Evolutionary conservation across 2,329 filamentous ascomycete genomes (phyloP), one percentile per base, ranked within the genome.

Genomic region (Phaeophleospora eucalypticola): DNA sequence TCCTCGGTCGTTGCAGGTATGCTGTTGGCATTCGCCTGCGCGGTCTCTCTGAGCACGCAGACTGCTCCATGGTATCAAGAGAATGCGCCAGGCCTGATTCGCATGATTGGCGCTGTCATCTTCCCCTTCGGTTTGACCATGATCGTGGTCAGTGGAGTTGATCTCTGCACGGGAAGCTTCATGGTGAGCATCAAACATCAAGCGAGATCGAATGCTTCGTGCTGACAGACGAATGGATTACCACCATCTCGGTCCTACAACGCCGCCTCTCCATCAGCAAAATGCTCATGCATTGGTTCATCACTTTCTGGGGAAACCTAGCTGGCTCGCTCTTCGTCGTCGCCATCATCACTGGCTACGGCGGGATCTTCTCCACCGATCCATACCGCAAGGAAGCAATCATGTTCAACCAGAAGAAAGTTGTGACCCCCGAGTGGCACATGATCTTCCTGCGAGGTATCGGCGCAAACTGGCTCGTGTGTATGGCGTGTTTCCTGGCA

Each of bases 381-480:
- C 68, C 71, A 0, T 79, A 73, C 57, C 67, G 63, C 41, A 63
- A 66, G 0, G 64, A 74, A 41, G 72, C 71, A 2, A 66, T 76
- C 17, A 60, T 65, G 1, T 76, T 75, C 41, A 71, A 73, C 0
- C 73, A 67, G 8, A 66, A 68, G 15, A 81, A 80, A 52, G 73
- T 71, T 50, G 61, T 78, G 8, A 67, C 62, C 0, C 76, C 77
- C 0, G 54, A 67, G 2, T 77, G 75, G 65, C 72, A 77, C 41
- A 69, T 74, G 46, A 75, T 81, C 41, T 78, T 81, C 56, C 61
- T 80, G 0, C 69, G 74, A 35, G 78, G 65, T 1, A 78, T 81
- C 36, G 74, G 77, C 3, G 60, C 59, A 54, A 80, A 80, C 62
- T 81, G 77, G 77, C 70, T 82, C 0, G 77, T 81, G 2, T 79